Evolutionary conservation across 768 basidiomycete genomes (phyloP).

Genomic region (Chalciporus sphaerocephalus): DNA sequence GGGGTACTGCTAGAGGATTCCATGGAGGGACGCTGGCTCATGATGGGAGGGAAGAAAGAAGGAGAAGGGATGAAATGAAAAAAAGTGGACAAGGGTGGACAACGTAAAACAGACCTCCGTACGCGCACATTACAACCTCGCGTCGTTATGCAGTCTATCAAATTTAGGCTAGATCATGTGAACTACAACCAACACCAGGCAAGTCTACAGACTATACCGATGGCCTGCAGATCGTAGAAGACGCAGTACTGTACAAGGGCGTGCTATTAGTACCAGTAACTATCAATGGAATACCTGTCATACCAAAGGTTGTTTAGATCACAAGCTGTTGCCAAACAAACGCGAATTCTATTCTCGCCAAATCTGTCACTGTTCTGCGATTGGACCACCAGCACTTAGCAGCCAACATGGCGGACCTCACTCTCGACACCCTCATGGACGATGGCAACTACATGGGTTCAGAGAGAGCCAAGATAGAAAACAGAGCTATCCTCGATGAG

Average conservation of each 20-base stretch:
- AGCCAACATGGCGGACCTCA: constrained; percentile 63
- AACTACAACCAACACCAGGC: neutral
- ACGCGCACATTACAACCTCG: constrained; percentile 2
- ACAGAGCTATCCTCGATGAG: constrained; percentile 87
- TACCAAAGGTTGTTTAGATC: constrained; percentile 28
- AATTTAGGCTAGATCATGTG: neutral
- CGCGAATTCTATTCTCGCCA: constrained; percentile 12
- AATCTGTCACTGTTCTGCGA: constrained; percentile 13
- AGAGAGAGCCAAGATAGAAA: constrained; percentile 72
- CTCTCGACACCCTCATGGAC: constrained; percentile 70
- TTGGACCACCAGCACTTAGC: constrained; percentile 1
- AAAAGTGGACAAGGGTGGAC: constrained; percentile 7
- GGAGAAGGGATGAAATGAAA: constrained; percentile 4
- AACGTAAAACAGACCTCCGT: constrained; percentile 25
- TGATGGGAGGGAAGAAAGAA: constrained; percentile 8
- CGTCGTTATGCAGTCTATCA: constrained; percentile 4
- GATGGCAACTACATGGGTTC: constrained; percentile 73
- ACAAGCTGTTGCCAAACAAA: constrained; percentile 34
- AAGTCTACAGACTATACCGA: neutral
- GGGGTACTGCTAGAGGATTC: constrained; percentile 21
- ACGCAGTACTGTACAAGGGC: no score
- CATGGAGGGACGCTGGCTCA: constrained; percentile 31
- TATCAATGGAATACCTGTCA: neutral
- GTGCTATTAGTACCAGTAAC: no score
- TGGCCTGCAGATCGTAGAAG: neutral